A percentile compares a stretch with the other conserved stretches of the same genome.
phyloP scores from a whole-genome alignment of 129 eudicot species.

The Daucus carota region DNA sequence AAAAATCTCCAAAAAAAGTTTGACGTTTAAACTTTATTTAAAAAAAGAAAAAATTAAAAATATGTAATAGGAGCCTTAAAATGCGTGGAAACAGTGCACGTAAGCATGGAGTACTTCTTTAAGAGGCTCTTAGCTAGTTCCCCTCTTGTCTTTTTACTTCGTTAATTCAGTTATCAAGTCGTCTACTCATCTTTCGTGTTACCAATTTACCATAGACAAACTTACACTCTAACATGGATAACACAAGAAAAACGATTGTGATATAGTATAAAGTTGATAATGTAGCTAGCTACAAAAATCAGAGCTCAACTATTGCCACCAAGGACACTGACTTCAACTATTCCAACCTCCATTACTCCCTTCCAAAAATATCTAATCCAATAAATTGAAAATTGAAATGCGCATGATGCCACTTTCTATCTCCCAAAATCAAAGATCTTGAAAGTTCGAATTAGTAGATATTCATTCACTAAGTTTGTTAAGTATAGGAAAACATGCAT shows the following conservation, averaged over 20 bases:
- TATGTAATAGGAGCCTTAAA: too few relatives aligned
- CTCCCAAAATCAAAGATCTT: neutral
- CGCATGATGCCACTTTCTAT: neutral
- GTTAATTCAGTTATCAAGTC: neutral
- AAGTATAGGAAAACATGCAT: neutral
- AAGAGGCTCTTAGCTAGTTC: too few relatives aligned
- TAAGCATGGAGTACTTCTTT: too few relatives aligned
- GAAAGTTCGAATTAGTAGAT: neutral
- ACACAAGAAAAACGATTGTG: neutral
- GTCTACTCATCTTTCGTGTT: neutral
- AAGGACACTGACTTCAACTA: neutral
- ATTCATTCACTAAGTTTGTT: too few relatives aligned
- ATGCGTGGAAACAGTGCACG: too few relatives aligned
- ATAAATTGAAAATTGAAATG: neutral
- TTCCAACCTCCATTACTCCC: constrained; percentile 4
- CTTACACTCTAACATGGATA: neutral
- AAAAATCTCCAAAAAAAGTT: too few relatives aligned
- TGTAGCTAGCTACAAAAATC: neutral
- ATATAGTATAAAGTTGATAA: neutral
- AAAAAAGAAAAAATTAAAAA: too few relatives aligned
- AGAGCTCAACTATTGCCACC: constrained; percentile 2
- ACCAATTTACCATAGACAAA: neutral
- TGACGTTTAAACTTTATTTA: too few relatives aligned
- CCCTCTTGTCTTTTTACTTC: too few relatives aligned
- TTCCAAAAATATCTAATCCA: neutral